phyloP scores from a whole-genome alignment of 2,329 filamentous ascomycete genomes.

The Xylaria sp. region DNA sequence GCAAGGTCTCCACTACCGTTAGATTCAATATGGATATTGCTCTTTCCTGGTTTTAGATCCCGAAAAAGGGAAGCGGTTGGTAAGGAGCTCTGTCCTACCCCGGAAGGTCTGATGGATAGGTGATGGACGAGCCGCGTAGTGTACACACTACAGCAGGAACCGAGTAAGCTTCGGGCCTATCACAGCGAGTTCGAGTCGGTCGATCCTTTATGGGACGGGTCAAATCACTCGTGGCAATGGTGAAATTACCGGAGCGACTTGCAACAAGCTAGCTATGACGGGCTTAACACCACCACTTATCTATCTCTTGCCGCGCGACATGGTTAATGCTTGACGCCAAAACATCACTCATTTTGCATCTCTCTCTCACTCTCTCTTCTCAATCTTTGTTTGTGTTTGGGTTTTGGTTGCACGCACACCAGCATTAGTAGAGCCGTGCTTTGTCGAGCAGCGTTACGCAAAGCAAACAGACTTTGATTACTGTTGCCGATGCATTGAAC shows the following conservation, averaged over 20 bases:
- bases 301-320: constrained; percentile 16
- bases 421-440: constrained; percentile 27
- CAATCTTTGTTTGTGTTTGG: constrained; percentile 28
- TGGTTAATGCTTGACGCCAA: constrained; percentile 7
- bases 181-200: constrained; percentile 22
- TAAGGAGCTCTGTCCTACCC: constrained; percentile 2
- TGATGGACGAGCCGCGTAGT: background rate
- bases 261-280: constrained; percentile 12
- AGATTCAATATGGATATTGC: constrained; percentile 1
- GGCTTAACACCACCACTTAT: constrained; percentile 7
- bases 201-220: constrained; percentile 20
- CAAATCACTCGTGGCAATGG: constrained; percentile 18
- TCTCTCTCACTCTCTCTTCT: constrained; percentile 19
- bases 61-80: constrained; percentile 29
- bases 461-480: constrained; percentile 24
- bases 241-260: constrained; percentile 23
- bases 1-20: constrained; percentile 20
- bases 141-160: background rate
- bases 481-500: constrained; percentile 16
- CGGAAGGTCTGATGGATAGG: constrained; percentile 23
- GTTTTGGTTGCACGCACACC: constrained; percentile 31
- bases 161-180: constrained; percentile 27
- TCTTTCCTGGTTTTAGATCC: constrained; percentile 22
- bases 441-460: constrained; percentile 24
- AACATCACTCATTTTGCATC: constrained; percentile 8